These are phyloP conservation scores for Gossypium herbaceum DNA, from an alignment of 345 rosid species.

Conservation along the genomic window DNA sequence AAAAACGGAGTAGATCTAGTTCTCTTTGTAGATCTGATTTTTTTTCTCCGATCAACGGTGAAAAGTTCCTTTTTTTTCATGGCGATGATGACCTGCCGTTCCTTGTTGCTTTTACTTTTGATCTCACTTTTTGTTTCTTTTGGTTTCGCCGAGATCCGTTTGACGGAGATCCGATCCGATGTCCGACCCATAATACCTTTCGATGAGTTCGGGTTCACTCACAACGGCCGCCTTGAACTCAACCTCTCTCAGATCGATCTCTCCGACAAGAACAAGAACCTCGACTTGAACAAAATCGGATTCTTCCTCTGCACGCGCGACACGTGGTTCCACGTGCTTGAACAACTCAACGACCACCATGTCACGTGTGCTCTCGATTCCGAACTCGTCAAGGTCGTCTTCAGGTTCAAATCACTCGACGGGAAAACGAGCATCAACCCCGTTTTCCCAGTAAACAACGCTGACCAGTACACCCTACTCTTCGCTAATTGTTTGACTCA, in stretches of 20 bases:
- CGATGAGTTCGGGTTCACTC: slow-evolving; percentile 89
- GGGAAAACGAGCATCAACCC: slow-evolving; percentile 23
- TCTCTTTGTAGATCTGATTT: not conserved
- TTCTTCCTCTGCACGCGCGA: slow-evolving; percentile 92
- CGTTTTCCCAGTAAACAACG: slow-evolving; percentile 32
- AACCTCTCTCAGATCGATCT: slow-evolving; percentile 50
- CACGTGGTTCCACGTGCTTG: slow-evolving; percentile 70
- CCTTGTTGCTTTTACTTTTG: slow-evolving; percentile 15
- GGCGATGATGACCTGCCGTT: slow-evolving; percentile 27
- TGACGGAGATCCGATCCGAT: slow-evolving; percentile 70
- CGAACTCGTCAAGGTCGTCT: slow-evolving; percentile 52
- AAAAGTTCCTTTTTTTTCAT: slow-evolving; percentile 19
- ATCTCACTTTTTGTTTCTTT: slow-evolving; percentile 25
- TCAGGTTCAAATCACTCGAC: slow-evolving; percentile 51
- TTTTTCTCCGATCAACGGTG: not conserved
- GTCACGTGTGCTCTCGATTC: slow-evolving; percentile 77
- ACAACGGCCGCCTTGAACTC: slow-evolving; percentile 79
- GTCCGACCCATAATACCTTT: slow-evolving; percentile 60
- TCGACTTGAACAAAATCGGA: slow-evolving; percentile 69
- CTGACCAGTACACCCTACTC: slow-evolving; percentile 73
- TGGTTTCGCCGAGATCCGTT: slow-evolving; percentile 61
- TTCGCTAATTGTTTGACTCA: slow-evolving; percentile 77
- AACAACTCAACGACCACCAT: slow-evolving; percentile 65
- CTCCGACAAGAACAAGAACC: slow-evolving; percentile 46
- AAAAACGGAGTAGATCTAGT: not conserved